Percentiles rank a stretch among this genome's conserved stretches.
Evolutionary conservation across 129 eudicot species (phyloP).

Genomic region (Helianthus tuberosus): DNA sequence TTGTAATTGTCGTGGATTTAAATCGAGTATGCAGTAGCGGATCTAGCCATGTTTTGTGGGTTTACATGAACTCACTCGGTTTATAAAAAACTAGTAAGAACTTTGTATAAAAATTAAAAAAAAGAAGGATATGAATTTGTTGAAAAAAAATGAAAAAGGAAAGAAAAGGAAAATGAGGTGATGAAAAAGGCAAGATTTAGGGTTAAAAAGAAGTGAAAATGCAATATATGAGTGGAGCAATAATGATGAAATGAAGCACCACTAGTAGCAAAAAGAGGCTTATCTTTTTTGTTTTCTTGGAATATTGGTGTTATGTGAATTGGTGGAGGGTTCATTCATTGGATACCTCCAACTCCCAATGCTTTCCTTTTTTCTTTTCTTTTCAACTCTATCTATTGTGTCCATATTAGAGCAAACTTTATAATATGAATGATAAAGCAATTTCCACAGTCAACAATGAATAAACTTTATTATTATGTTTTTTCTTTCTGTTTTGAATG

Average conservation of each 20-base stretch:
- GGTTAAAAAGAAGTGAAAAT: conserved; percentile 34
- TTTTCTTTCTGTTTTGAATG: conserved; percentile 2
- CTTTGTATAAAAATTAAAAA: no score
- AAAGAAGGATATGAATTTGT: neutral
- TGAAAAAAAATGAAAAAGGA: neutral
- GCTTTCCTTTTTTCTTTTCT: conserved; percentile 12
- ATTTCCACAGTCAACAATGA: conserved; percentile 13
- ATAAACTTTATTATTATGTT: neutral
- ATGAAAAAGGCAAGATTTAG: conserved; percentile 31
- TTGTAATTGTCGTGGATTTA: no score
- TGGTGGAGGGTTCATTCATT: conserved; percentile 34
- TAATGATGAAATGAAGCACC: conserved; percentile 45
- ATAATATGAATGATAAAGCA: neutral
- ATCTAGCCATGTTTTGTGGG: no score
- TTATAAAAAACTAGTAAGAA: no score
- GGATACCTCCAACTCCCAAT: conserved; percentile 42
- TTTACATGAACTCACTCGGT: no score
- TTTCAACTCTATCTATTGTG: conserved; percentile 36
- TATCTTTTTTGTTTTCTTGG: conserved; percentile 28
- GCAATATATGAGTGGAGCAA: conserved; percentile 38
- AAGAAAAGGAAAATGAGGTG: neutral
- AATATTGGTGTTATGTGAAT: conserved; percentile 26
- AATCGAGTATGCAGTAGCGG: no score
- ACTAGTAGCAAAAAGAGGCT: conserved; percentile 34
- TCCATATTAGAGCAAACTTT: conserved; percentile 44